Evolutionary conservation across 2,329 filamentous ascomycete species (phyloP).

Genomic region (Huntiella moniliformis): DNA sequence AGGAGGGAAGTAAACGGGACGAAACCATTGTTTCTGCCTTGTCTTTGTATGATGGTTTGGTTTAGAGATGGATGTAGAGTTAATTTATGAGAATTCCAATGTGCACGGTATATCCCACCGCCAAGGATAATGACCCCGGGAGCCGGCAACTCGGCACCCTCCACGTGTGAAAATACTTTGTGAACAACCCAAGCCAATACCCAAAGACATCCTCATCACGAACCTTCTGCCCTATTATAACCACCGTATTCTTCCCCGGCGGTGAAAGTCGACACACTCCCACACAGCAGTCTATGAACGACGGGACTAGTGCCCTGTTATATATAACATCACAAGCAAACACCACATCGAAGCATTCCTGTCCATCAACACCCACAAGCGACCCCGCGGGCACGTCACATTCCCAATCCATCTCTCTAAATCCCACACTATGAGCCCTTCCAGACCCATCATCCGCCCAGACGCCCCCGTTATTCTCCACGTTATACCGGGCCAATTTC

Average conservation of each 20-base stretch:
- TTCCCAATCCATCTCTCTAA: slow-evolving; percentile 60
- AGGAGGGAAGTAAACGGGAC: slow-evolving; percentile 95
- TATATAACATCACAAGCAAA: slow-evolving; percentile 90
- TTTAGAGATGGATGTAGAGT: slow-evolving; percentile 28
- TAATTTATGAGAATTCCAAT: slow-evolving; percentile 40
- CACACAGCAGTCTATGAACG: slow-evolving; percentile 64
- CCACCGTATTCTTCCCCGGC: slow-evolving; percentile 37
- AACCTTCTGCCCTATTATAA: slow-evolving; percentile 75
- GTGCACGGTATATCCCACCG: slow-evolving; percentile 68
- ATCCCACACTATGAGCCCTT: no score
- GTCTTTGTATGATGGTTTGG: slow-evolving; percentile 87
- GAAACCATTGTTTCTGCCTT: slow-evolving; percentile 96
- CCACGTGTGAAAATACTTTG: slow-evolving; percentile 53
- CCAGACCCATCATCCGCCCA: no score
- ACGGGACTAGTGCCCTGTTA: slow-evolving; percentile 68
- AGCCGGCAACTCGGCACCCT: slow-evolving; percentile 48
- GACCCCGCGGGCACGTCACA: slow-evolving; percentile 30
- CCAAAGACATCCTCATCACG: slow-evolving; percentile 73
- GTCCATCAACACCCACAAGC: slow-evolving; percentile 15
- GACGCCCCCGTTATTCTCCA: slow-evolving; percentile 37
- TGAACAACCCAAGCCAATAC: slow-evolving; percentile 55
- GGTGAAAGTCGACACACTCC: slow-evolving; percentile 48
- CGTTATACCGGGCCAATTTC: slow-evolving; percentile 56
- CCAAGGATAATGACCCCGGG: slow-evolving; percentile 36
- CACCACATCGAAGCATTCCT: slow-evolving; percentile 42